Evolutionary conservation across 139 green algal species (phyloP).

Genomic region (Raphidocelis subcapitata): DNA sequence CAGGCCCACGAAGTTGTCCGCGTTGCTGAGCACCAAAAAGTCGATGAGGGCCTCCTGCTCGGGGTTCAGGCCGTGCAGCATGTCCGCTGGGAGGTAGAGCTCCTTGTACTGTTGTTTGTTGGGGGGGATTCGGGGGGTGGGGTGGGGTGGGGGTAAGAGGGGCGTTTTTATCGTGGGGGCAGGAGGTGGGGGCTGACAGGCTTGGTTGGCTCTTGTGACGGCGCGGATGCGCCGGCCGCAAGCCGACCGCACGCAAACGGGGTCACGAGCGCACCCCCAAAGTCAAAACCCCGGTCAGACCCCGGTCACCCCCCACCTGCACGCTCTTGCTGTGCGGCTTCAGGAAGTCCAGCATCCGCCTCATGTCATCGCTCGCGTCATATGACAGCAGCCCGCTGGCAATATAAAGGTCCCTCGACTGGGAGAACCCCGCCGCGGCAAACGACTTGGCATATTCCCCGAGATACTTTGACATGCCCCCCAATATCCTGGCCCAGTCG

Average conservation of each 20-base stretch:
- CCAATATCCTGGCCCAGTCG: slow-evolving; percentile 66
- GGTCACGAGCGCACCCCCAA: no score
- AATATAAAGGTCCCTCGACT: slow-evolving; percentile 44
- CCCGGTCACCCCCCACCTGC: slow-evolving; percentile 25
- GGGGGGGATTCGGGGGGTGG: no score
- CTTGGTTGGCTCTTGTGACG: no score
- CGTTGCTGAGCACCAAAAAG: slow-evolving; percentile 62
- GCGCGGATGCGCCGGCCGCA: no score
- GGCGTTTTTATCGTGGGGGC: no score
- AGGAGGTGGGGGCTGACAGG: no score
- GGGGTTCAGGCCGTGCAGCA: slow-evolving; percentile 50
- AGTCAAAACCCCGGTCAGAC: no score
- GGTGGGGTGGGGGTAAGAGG: no score
- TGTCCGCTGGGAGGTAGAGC: slow-evolving; percentile 44
- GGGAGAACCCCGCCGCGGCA: slow-evolving; percentile 39
- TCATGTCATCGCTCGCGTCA: slow-evolving; percentile 48
- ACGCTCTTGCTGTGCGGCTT: slow-evolving; percentile 7
- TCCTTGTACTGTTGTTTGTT: slow-evolving; percentile 58
- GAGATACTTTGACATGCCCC: slow-evolving; percentile 53
- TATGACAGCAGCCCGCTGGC: slow-evolving; percentile 65
- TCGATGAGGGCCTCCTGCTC: slow-evolving; percentile 73
- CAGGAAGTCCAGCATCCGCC: slow-evolving; percentile 42
- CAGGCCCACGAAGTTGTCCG: slow-evolving; percentile 63
- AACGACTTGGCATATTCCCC: slow-evolving; percentile 51
- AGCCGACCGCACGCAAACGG: no score